These are phyloP conservation scores for Aureobasidium sp. DNA, from an alignment of 2,329 filamentous ascomycete genomes.

Conservation along the genomic window DNA sequence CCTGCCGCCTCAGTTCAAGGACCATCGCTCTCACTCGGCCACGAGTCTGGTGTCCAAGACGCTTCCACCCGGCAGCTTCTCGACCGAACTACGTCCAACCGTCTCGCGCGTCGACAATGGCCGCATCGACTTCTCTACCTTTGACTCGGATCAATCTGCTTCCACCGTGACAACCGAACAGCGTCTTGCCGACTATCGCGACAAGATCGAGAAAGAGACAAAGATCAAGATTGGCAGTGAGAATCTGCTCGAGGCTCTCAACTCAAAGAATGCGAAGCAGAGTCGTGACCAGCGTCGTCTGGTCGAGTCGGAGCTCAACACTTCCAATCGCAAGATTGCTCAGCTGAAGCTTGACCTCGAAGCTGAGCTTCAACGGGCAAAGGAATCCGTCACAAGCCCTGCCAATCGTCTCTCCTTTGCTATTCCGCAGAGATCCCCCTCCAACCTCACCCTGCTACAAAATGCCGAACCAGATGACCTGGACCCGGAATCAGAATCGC, in stretches of 20 bases:
- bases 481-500: slow-evolving; percentile 71
- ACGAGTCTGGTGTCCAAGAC: slow-evolving; percentile 53
- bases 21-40: slow-evolving; percentile 51
- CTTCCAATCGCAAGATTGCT: slow-evolving; percentile 68
- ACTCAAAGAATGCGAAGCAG: slow-evolving; percentile 92
- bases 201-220: slow-evolving; percentile 86
- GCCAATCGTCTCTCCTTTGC: slow-evolving; percentile 27
- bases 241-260: slow-evolving; percentile 91
- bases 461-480: slow-evolving; percentile 36
- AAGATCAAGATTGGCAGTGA: slow-evolving; percentile 98
- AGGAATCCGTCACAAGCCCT: slow-evolving; percentile 35
- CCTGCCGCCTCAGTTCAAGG: slow-evolving; percentile 40
- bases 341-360: slow-evolving; percentile 54
- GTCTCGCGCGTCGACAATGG: slow-evolving; percentile 53
- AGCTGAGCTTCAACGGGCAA: slow-evolving; percentile 52
- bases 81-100: slow-evolving; percentile 72
- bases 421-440: slow-evolving; percentile 45
- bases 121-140: slow-evolving; percentile 51
- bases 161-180: slow-evolving; percentile 55
- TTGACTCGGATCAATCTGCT: slow-evolving; percentile 50
- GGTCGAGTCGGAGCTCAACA: slow-evolving; percentile 77
- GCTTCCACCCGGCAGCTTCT: slow-evolving; percentile 76
- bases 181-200: slow-evolving; percentile 66
- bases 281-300: slow-evolving; percentile 59
- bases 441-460: slow-evolving; percentile 27